A percentile compares a stretch with the other conserved stretches of the same genome.
Evolutionary conservation across 257 asterid genomes (phyloP).

Genomic region (Lithospermum erythrorhizon): DNA sequence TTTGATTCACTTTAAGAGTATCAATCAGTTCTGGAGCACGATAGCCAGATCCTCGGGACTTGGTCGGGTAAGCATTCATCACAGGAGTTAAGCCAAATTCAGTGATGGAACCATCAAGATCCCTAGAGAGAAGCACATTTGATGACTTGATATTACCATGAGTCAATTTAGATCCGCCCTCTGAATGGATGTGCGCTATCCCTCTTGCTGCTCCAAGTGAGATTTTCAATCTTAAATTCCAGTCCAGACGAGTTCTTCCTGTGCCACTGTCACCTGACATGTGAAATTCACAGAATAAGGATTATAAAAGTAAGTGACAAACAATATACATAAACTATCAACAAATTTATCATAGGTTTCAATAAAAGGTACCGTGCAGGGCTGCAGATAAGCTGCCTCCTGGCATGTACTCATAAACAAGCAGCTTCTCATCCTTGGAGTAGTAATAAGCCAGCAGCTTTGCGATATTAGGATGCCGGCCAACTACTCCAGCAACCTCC

Average conservation of each 20-base stretch:
- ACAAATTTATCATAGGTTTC: background rate
- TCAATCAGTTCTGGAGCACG: slow-evolving; percentile 87
- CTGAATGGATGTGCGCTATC: slow-evolving; percentile 61
- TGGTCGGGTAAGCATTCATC: slow-evolving; percentile 37
- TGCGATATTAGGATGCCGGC: slow-evolving; percentile 48
- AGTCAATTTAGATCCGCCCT: slow-evolving; percentile 39
- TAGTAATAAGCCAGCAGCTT: slow-evolving; percentile 72
- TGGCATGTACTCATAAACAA: slow-evolving; percentile 77
- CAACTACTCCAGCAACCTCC: slow-evolving; percentile 50
- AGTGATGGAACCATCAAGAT: slow-evolving; percentile 48
- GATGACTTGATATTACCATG: slow-evolving; percentile 91
- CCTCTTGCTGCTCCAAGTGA: slow-evolving; percentile 73
- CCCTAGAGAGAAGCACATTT: slow-evolving; percentile 52
- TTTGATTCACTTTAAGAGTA: slow-evolving; percentile 49
- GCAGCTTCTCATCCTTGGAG: slow-evolving; percentile 93
- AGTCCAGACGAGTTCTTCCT: slow-evolving; percentile 45
- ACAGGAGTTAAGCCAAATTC: slow-evolving; percentile 63
- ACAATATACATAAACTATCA: background rate
- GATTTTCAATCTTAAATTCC: slow-evolving; percentile 75
- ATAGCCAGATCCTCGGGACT: slow-evolving; percentile 63
- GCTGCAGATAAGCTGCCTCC: slow-evolving; percentile 68
- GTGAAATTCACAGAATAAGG: background rate
- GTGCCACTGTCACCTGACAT: slow-evolving; percentile 43
- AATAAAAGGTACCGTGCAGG: slow-evolving; percentile 49
- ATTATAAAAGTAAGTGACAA: background rate